Percentiles rank a stretch among this genome's conserved stretches.
Evolutionary conservation across 75 land plant species (phyloP).

Genomic region (Pseudotsuga menziesii): DNA sequence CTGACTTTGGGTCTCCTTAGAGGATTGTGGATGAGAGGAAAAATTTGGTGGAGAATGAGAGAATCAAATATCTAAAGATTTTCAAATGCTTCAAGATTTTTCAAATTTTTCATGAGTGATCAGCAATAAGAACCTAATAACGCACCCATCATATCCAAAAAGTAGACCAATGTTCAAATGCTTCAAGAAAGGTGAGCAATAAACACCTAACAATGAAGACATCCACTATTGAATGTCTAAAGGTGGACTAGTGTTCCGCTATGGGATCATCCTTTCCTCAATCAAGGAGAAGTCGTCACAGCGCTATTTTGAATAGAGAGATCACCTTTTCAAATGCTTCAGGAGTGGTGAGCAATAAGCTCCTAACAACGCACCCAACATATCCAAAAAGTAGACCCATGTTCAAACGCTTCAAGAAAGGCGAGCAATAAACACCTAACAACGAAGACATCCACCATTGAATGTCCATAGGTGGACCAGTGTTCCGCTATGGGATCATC

Average conservation of each 20-base stretch:
- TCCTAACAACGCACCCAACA: too few species aligned
- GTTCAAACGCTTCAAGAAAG: constrained; percentile 22
- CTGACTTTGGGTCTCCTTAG: constrained; percentile 60
- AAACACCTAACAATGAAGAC: too few species aligned
- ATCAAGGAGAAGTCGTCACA: not conserved
- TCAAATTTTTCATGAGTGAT: too few species aligned
- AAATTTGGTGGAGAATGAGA: constrained; percentile 10
- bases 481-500: constrained; percentile 26
- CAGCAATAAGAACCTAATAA: too few species aligned
- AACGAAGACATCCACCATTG: too few species aligned
- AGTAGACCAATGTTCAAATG: constrained; percentile 13
- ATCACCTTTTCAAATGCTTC: too few species aligned
- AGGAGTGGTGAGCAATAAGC: not conserved
- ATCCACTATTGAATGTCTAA: too few species aligned
- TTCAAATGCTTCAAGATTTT: too few species aligned
- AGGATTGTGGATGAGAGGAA: not conserved
- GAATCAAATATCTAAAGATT: constrained; percentile 17
- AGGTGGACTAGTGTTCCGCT: constrained; percentile 24
- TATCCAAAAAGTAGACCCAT: not conserved
- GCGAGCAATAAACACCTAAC: constrained; percentile 25
- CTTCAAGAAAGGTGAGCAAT: constrained; percentile 19
- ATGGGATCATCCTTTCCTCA: constrained; percentile 28
- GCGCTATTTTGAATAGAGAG: too few species aligned
- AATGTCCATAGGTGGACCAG: constrained; percentile 18
- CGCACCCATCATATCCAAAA: too few species aligned